Conservation (phyloP, 139 green algal genomes). For the Chlorella sorokiniana region DNA sequence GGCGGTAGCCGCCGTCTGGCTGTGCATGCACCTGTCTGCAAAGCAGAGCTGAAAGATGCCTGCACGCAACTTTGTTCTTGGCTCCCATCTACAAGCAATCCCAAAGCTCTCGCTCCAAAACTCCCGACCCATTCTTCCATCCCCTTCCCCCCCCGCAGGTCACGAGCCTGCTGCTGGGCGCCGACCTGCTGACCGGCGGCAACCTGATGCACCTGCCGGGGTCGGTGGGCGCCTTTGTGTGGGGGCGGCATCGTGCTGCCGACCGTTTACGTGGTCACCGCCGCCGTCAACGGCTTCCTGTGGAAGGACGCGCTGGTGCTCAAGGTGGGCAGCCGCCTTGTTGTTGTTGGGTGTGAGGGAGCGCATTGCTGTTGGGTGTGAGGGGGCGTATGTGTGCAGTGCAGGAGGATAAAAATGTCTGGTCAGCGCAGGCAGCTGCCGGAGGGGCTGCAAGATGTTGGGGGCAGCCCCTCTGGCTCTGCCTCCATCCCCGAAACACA, state of each 20-base stretch:
- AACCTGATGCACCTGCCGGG: conserved; percentile 83
- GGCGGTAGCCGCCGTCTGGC: too few relatives aligned
- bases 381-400: not conserved
- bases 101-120: too few relatives aligned
- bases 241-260: conserved; percentile 88
- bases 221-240: conserved; percentile 76
- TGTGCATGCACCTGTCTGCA: not conserved
- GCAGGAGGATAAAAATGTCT: not conserved
- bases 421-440: not conserved
- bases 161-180: not conserved
- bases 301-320: conserved; percentile 85
- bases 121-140: too few relatives aligned
- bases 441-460: not conserved
- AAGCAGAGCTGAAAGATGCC: too few relatives aligned
- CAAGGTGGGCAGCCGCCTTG: conserved; percentile 15
- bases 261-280: conserved; percentile 73
- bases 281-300: conserved; percentile 75
- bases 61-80: too few relatives aligned
- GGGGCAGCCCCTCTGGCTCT: not conserved
- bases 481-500: not conserved
- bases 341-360: not conserved
- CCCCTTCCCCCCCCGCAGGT: conserved; percentile 52
- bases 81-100: too few relatives aligned
- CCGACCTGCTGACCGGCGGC: conserved; percentile 84
- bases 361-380: not conserved